These are phyloP conservation scores for Paragyromitra xinjiangensis DNA, from an alignment of 495 filamentous ascomycete species.

Conservation along the genomic window DNA sequence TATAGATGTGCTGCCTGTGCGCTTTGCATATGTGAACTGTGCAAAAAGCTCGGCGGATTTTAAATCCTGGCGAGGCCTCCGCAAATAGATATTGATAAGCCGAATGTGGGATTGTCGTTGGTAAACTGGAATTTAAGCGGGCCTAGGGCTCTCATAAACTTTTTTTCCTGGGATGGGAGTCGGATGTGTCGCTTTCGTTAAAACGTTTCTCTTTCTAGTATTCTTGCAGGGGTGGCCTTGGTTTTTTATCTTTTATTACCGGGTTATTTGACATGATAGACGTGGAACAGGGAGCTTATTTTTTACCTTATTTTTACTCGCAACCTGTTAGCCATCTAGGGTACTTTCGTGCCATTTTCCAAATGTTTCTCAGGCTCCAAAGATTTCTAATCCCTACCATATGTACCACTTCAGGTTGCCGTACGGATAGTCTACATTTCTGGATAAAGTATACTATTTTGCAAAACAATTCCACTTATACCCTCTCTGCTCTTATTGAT, in stretches of 20 bases:
- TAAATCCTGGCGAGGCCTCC: slow-evolving; percentile 20
- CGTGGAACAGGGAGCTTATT: background rate
- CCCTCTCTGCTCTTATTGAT: slow-evolving; percentile 22
- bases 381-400: too few species aligned
- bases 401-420: background rate
- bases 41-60: slow-evolving; percentile 52
- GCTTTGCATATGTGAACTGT: slow-evolving; percentile 51
- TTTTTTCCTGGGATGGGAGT: slow-evolving; percentile 3
- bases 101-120: background rate
- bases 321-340: background rate
- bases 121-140: slow-evolving; percentile 7
- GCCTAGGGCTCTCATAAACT: background rate
- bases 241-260: slow-evolving; percentile 21
- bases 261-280: slow-evolving; percentile 26
- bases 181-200: slow-evolving; percentile 22
- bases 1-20: slow-evolving; percentile 47
- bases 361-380: background rate
- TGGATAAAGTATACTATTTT: background rate
- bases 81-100: slow-evolving; percentile 5
- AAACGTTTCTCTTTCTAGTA: slow-evolving; percentile 8
- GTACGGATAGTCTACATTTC: background rate
- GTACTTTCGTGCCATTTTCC: background rate
- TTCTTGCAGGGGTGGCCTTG: background rate
- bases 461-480: slow-evolving; percentile 15
- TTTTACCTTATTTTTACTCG: slow-evolving; percentile 1